Conservation (phyloP, 2,329 filamentous ascomycete genomes). For the Teratosphaeria nubilosa region DNA sequence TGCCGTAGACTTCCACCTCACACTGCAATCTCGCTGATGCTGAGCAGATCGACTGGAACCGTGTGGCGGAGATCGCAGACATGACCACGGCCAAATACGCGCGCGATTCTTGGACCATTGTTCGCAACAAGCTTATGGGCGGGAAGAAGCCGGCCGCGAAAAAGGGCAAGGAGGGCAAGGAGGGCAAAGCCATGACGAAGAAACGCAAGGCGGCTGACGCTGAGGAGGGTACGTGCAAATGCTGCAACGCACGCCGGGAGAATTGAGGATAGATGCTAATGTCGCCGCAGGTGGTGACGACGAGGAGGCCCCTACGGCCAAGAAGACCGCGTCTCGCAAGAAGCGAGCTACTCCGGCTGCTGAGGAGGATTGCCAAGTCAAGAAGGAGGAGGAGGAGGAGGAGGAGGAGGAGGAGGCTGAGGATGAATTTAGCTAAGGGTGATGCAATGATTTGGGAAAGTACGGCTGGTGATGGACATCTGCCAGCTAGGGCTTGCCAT, state of each 20-base stretch:
- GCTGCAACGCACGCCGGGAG: neutral
- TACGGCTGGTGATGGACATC: neutral
- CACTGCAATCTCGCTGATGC: neutral
- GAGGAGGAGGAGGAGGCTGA: neutral
- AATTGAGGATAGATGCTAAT: neutral
- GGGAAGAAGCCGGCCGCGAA: neutral
- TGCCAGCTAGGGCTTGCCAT: neutral
- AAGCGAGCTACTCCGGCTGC: constrained; percentile 1
- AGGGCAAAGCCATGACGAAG: neutral
- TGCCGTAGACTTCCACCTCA: neutral
- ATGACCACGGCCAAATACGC: constrained; percentile 13
- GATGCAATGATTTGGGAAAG: neutral
- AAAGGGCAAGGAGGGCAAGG: neutral
- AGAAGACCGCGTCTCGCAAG: constrained; percentile 1
- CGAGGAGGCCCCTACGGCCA: constrained; percentile 1
- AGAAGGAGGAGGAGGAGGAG: neutral
- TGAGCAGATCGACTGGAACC: constrained; percentile 14
- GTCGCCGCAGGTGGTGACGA: neutral
- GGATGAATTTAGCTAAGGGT: neutral
- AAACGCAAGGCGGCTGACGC: neutral
- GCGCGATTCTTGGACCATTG: constrained; percentile 11
- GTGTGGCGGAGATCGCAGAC: constrained; percentile 8
- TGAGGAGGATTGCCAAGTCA: neutral
- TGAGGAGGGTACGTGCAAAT: constrained; percentile 5
- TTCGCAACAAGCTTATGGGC: constrained; percentile 11